Evolutionary conservation across 176 grass and related monocot species (phyloP), one percentile per base, ranked within the genome.

Genomic region (Elymus sibiricus): DNA sequence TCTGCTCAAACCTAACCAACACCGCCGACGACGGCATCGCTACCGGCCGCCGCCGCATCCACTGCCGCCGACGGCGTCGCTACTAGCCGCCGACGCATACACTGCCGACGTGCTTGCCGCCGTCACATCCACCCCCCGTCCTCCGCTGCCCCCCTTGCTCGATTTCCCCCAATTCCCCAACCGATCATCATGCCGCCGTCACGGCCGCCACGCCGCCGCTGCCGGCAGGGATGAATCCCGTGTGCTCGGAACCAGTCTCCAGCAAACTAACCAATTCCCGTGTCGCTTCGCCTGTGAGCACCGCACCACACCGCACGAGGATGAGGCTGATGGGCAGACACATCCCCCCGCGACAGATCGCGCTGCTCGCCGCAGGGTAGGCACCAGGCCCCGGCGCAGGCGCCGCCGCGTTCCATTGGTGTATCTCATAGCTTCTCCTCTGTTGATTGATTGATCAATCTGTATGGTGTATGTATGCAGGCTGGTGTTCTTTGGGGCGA

Each of bases 241-340:
- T n/a, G n/a, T n/a, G n/a, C n/a, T n/a, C 29, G 29, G 29, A 29
- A 2, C 29, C 29, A 29, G 29, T 29, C 29, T 34, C 47, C 47
- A 53, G 49, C 49, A 19, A 53, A 19, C 49, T 0, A 53, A 53
- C 16, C 49, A 16, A 7, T 53, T 2, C 49, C 49, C 16, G 19
- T 22, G 53, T 22, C 7, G 6, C 19, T 19, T 1, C 51, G 16
- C 53, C 53, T 58, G 53, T 58, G 2, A 35, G 74, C 34, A 38
- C 22, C 1, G 43, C 19, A 24, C 70, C 24, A 62, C 34, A 38
- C 22, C 2, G 43, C 19, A 17, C 64, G 43, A 68, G 77, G 27
- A 67, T 97, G 88, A 91, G 85, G 82, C 51, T 91, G 66, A 80
- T 93, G 22, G 93, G 93, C 2, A 98, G 88, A 77, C 81, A 95